These are phyloP conservation scores for Aquilaria malaccensis DNA, from an alignment of 345 rosid species.

Conservation along the genomic window DNA sequence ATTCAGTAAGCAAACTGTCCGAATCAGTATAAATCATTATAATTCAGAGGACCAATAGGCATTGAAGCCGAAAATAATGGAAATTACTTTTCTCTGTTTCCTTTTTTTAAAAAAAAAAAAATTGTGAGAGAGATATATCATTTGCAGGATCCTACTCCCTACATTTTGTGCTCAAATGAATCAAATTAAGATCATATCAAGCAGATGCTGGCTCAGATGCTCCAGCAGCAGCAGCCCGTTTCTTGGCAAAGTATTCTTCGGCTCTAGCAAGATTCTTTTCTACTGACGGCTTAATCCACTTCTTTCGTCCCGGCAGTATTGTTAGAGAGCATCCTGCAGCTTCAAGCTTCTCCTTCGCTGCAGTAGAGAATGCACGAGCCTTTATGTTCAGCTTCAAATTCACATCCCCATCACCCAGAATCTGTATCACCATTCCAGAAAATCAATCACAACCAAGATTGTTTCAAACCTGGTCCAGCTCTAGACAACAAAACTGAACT, in stretches of 20 bases:
- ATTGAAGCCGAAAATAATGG: no score
- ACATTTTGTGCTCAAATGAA: no score
- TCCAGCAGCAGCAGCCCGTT: constrained; percentile 57
- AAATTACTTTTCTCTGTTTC: no score
- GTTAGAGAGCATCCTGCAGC: constrained; percentile 72
- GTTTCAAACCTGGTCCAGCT: neutral
- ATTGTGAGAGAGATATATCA: no score
- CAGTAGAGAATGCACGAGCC: constrained; percentile 70
- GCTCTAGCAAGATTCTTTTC: constrained; percentile 79
- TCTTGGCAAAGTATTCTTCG: constrained; percentile 83
- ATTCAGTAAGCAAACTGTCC: no score
- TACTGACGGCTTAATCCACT: constrained; percentile 87
- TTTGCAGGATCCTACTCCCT: no score
- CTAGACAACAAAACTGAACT: no score
- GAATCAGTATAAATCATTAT: no score
- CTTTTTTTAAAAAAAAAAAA: no score
- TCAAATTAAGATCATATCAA: constrained; percentile 11
- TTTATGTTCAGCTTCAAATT: constrained; percentile 66
- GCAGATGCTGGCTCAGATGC: constrained; percentile 23
- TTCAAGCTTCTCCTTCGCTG: constrained; percentile 86
- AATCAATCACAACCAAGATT: neutral
- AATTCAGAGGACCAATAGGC: no score
- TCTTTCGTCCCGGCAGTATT: constrained; percentile 81
- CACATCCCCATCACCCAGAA: constrained; percentile 77
- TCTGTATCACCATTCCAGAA: constrained; percentile 26